Conservation (phyloP, 148 eudicot genomes). For the Vaccinium corymbosum region DNA sequence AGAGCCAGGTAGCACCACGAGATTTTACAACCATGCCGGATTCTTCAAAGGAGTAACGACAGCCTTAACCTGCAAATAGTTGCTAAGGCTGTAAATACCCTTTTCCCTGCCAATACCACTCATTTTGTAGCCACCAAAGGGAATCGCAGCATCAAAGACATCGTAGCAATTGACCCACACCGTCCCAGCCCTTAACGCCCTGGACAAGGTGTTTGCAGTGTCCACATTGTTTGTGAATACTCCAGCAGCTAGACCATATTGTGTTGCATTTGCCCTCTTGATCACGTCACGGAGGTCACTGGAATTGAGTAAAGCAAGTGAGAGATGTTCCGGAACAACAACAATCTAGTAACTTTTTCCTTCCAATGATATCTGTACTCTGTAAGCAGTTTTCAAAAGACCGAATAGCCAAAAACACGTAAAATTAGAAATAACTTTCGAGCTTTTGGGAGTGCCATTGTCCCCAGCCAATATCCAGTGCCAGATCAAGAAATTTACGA, state of each 20-base stretch:
- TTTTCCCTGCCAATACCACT: conserved; percentile 95
- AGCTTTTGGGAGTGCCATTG: neutral
- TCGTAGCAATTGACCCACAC: conserved; percentile 95
- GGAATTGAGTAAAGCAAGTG: neutral
- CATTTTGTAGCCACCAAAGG: conserved; percentile 94
- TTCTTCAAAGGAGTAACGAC: conserved; percentile 76
- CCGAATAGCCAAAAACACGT: neutral
- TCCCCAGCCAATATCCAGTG: neutral
- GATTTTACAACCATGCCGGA: conserved; percentile 70
- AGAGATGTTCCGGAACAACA: neutral
- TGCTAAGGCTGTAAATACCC: conserved; percentile 71
- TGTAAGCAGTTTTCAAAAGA: neutral
- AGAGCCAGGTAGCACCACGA: neutral
- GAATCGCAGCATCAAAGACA: conserved; percentile 87
- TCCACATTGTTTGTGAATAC: conserved; percentile 69
- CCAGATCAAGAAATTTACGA: neutral
- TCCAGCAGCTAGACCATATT: conserved; percentile 88
- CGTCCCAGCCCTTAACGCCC: conserved; percentile 76
- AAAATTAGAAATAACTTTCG: neutral
- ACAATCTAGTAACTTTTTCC: neutral
- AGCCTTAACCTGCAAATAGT: conserved; percentile 86
- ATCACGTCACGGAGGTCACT: conserved; percentile 82
- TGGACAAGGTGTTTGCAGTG: conserved; percentile 74
- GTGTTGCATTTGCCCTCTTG: conserved; percentile 66
- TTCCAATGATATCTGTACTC: neutral